Percentiles rank a stretch among this genome's conserved stretches.
Evolutionary conservation across 1,284 basidiomycete species (phyloP).

Genomic region (Ustilago trichophora): DNA sequence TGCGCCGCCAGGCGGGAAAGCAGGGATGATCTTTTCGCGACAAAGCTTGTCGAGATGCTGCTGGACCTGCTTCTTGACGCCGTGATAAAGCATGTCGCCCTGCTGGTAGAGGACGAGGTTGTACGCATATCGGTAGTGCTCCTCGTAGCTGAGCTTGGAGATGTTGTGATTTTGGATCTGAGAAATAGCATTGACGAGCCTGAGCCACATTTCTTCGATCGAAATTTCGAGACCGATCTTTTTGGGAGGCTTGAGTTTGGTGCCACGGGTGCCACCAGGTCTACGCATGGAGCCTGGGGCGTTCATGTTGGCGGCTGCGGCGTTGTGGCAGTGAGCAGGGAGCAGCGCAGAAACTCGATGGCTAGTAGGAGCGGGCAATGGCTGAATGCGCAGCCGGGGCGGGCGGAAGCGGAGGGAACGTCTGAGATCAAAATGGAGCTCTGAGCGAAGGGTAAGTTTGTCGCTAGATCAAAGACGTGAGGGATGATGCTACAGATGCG

Average conservation of each 20-base stretch:
- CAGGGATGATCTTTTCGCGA: constrained; percentile 78
- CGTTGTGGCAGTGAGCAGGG: not conserved
- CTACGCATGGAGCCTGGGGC: constrained; percentile 45
- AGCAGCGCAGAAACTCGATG: not conserved
- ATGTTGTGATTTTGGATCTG: constrained; percentile 97
- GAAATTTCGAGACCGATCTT: constrained; percentile 60
- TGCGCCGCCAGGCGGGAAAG: constrained; percentile 75
- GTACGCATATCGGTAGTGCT: constrained; percentile 75
- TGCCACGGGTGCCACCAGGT: constrained; percentile 38
- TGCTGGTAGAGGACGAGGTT: constrained; percentile 71
- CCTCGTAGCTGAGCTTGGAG: constrained; percentile 91
- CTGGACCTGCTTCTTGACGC: constrained; percentile 80
- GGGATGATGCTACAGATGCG: no score
- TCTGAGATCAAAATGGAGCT: no score
- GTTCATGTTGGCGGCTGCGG: constrained; percentile 15
- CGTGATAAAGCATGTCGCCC: constrained; percentile 87
- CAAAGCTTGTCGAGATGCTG: constrained; percentile 86
- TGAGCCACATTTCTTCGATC: constrained; percentile 72
- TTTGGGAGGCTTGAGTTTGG: constrained; percentile 46
- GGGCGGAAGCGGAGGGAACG: no score
- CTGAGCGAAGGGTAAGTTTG: no score
- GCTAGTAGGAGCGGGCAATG: not conserved
- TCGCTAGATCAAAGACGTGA: no score
- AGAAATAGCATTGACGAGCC: constrained; percentile 82
- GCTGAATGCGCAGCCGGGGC: not conserved